Evolutionary conservation across 352 stramenopile genomes (phyloP), one percentile per base, ranked within the genome.

Genomic region (Phytopythium delawarense): DNA sequence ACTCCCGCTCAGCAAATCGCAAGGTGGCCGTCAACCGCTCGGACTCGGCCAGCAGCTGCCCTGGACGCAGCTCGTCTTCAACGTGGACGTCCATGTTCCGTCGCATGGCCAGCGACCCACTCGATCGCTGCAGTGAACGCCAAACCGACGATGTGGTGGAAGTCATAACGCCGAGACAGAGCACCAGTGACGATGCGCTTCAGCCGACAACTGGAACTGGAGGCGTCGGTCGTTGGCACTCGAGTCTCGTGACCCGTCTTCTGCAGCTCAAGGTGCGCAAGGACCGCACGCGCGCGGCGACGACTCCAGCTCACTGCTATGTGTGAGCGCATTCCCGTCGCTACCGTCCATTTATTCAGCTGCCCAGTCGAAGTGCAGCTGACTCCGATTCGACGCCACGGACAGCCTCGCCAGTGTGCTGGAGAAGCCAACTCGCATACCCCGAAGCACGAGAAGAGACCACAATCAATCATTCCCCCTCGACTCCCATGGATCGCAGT

Each of bases 41-140:
- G 8, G 28, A 16, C 28, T 40, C 28, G 1, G 16, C 21, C 16
- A n/a, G 11, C 3, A 56, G 49, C 20, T 25, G 49, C 28, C 16
- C 7, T 11, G 49, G 6, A 15, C 25, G 49, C 49, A 23, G 32
- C 16, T 42, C 49, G 25, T 23, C 49, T 6, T 56, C 30, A 15
- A 7, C 18, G 49, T 56, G 49, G 49, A 28, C 30, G 49, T 56
- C 28, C 28, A 21, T 56, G 49, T 25, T 56, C 49, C 49, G 7
- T 16, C 32, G 25, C 7, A 56, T 34, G n/a, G 8, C 49, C 13
- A 21, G 28, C 16, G 3, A 21, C 49, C 28, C 49, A 30, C 28
- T 30, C 25, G 16, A 39, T 16, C 15, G 16, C 40, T 21, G 6
- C 15, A 32, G 13, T 23, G 28, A 30, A 28, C 37, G 21, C 20